Base-by-base conservation (phyloP, 495 filamentous ascomycete genomes). In the Podospora sp. region DNA sequence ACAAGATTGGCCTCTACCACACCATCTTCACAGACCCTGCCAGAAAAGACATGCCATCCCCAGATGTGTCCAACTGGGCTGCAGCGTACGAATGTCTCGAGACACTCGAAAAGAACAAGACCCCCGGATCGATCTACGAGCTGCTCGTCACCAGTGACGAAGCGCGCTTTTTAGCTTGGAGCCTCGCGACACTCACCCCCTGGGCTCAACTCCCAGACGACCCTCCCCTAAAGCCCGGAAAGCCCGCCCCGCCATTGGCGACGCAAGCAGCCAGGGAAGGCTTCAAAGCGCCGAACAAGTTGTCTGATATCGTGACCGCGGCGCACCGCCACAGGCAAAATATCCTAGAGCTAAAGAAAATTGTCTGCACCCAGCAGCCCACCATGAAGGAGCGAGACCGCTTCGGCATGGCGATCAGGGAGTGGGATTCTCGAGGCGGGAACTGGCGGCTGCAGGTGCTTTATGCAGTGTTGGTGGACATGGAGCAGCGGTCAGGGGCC, bases 371-470 rank as follows among this genome's bases (percentile, higher is more conserved):
- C 12, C 76, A 81, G 0, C 75, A 82, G 1, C 74, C 78, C 9
- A 69, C 52, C 12, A 69, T 73, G 36, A 35, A 68, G 0, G 77
- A 81, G 60, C 77, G 83, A 60, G 80, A 81, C 51, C 76, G 69
- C 2, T 80, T 94, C 24, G 94, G 94, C 2, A 87, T 93, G 84
- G 84, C 83, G 0, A 90, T 99, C 68, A 86, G 92, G n/a, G 75
- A 80, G 6, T 95, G 94, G 91, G 89, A 89, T 63, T 57, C 77
- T 9, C 75, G 68, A 52, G 81, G 83, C 27, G 82, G 85, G 1
- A 76, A 89, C 65, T 98, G 95, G 95, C 84, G 87, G 72, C 80
- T 88, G 36, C 91, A 92, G 71, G 83, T 91, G 2, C 68, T 97
- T 35, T 88, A 88, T 71, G 83, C 90, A 6, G 73, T 97, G 1